phyloP scores from a whole-genome alignment of 1,139 yeast species.

The Geotrichum restrictum region DNA sequence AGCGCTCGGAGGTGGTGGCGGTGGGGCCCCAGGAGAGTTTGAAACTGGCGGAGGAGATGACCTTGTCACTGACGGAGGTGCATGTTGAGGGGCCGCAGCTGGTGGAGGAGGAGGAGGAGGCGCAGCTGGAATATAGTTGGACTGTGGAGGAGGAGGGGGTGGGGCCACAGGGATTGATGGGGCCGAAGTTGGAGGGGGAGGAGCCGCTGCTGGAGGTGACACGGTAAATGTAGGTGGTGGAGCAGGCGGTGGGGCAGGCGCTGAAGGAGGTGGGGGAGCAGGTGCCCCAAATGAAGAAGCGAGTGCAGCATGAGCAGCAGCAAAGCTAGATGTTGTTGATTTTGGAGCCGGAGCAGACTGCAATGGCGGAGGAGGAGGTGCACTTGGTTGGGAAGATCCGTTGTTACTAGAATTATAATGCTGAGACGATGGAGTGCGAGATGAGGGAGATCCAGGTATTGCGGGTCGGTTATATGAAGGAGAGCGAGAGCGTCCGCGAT shows the following conservation, averaged over 20 bases:
- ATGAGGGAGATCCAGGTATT: constrained; percentile 18
- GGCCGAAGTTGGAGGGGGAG: constrained; percentile 24
- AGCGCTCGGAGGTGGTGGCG: constrained; percentile 25
- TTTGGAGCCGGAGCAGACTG: constrained; percentile 19
- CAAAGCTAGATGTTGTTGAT: constrained; percentile 20
- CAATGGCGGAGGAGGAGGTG: constrained; percentile 20
- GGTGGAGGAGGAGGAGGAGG: constrained; percentile 37
- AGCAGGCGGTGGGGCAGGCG: constrained; percentile 30
- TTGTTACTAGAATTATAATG: neutral
- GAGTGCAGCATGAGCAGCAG: constrained; percentile 20
- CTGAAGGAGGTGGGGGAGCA: constrained; percentile 33
- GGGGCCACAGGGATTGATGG: constrained; percentile 32
- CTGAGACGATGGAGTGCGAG: constrained; percentile 1
- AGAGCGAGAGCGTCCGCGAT: constrained; percentile 5
- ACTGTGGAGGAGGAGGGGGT: constrained; percentile 31
- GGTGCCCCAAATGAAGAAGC: constrained; percentile 23
- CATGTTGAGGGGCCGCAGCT: constrained; percentile 30
- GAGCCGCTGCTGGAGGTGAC: constrained; percentile 26
- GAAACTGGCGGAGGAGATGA: constrained; percentile 25
- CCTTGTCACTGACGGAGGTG: constrained; percentile 24
- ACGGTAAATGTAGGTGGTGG: constrained; percentile 31
- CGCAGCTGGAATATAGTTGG: constrained; percentile 30
- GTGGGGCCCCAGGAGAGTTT: constrained; percentile 12
- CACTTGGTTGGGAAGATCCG: constrained; percentile 13
- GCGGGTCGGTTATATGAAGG: constrained; percentile 7